Evolutionary conservation across 108 stramenopile genomes (phyloP), one percentile per base, ranked within the genome.

Genomic region (Skeletonema costatum): DNA sequence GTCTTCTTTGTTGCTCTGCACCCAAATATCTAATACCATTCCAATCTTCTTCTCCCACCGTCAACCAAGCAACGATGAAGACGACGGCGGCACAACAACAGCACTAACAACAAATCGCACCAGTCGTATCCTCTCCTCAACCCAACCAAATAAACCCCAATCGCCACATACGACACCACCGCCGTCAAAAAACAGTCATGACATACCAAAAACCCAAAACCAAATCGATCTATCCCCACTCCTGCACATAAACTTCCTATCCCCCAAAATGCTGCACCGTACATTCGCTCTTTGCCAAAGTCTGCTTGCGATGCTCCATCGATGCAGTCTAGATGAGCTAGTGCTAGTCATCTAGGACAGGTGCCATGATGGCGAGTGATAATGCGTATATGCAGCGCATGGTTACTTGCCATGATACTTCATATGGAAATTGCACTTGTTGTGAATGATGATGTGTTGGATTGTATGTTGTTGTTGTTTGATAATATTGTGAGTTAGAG

Each of bases 271-370:
- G 88, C 44, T 17, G 88, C 92, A 32, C 92, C 92, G 58, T 75
- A 84, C 65, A 89, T 60, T 39, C 90, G 75, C 72, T 91, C 90
- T 60, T 70, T 78, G 4, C 90, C 90, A 80, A 85, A 91, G 56
- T 84, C 81, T 4, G 74, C 32, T 14, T 78, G 50, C 29, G 72
- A 63, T 29, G 72, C 41, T 29, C 69, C 65, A 6, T 66, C 66
- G 30, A 78, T 82, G 38, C n/a, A 70, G 21, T 83, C 56, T 0
- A 91, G 66, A 73, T 84, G 86, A 0, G 85, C 81, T 60, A 91
- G 44, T 32, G 82, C 67, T n/a, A 91, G 66, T 21, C 88, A 64
- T 91, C 87, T 67, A 89, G 32, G 2, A 86, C 80, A 13, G 87
- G 87, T 42, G 83, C 78, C 9, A 85, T 66, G 9, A 86, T 38